Conservation (phyloP, 1,284 basidiomycete genomes). For the Ganoderma leucocontextum region DNA sequence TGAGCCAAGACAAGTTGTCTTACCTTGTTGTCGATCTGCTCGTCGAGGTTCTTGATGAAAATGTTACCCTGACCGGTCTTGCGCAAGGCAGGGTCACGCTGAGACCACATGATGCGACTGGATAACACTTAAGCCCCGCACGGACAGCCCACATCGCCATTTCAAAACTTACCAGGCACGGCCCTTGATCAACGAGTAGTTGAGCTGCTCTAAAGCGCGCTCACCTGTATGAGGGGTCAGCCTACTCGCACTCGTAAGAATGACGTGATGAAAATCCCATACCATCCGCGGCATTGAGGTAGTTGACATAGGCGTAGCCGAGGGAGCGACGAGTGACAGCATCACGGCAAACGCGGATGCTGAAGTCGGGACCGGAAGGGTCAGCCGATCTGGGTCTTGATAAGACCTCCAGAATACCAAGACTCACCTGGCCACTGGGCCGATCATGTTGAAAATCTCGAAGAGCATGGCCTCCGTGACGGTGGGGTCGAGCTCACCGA, state of each 20-base stretch:
- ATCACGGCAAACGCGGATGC: slow-evolving; percentile 99
- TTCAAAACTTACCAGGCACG: slow-evolving; percentile 81
- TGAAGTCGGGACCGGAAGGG: slow-evolving; percentile 41
- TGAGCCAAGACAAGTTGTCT: neutral
- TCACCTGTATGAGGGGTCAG: slow-evolving; percentile 65
- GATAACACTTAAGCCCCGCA: slow-evolving; percentile 5
- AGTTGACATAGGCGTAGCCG: slow-evolving; percentile 99
- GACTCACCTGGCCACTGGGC: slow-evolving; percentile 91
- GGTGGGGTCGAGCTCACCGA: slow-evolving; percentile 97
- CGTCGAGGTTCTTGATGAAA: slow-evolving; percentile 99
- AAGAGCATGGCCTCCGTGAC: slow-evolving; percentile 99
- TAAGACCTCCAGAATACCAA: slow-evolving; percentile 16
- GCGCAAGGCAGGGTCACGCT: slow-evolving; percentile 98
- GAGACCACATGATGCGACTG: slow-evolving; percentile 99
- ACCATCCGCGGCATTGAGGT: slow-evolving; percentile 96
- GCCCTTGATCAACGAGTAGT: slow-evolving; percentile 99
- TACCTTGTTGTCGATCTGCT: slow-evolving; percentile 98
- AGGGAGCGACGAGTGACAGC: slow-evolving; percentile 99
- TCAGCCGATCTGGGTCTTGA: slow-evolving; percentile 23
- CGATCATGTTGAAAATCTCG: slow-evolving; percentile 99
- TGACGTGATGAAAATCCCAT: slow-evolving; percentile 34
- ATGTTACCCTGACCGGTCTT: slow-evolving; percentile 99
- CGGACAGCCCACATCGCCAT: neutral
- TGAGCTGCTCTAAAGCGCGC: slow-evolving; percentile 98
- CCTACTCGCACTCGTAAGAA: neutral